phyloP scores from a whole-genome alignment of 2,329 filamentous ascomycete species.

The Fusarium dlaminii region DNA sequence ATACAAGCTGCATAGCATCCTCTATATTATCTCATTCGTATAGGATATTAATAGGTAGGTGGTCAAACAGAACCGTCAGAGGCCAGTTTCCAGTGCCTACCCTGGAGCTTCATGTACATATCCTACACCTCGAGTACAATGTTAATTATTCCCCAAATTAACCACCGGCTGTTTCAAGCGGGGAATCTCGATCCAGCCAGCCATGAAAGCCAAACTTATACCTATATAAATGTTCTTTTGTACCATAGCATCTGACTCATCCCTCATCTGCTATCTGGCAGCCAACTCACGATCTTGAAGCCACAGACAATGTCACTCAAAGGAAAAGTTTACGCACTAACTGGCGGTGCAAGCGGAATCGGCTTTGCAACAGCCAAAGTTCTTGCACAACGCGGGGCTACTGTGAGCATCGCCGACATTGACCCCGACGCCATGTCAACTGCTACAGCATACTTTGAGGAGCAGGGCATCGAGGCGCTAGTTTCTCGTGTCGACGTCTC shows the following conservation, averaged over 20 bases:
- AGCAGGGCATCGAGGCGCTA: constrained; percentile 41
- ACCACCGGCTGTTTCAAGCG: constrained; percentile 7
- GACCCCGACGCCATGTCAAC: constrained; percentile 43
- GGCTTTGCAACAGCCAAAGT: constrained; percentile 53
- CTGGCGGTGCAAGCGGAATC: constrained; percentile 56
- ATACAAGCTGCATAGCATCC: not conserved
- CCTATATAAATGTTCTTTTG: not conserved
- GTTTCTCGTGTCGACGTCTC: constrained; percentile 60
- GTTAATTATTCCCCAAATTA: constrained; percentile 20
- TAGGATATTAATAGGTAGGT: not conserved
- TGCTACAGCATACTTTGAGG: constrained; percentile 45
- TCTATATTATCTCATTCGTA: not conserved
- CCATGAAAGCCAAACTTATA: not conserved
- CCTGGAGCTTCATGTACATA: not conserved
- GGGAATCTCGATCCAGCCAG: constrained; percentile 9
- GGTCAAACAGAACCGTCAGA: not conserved
- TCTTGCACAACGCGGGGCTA: constrained; percentile 49
- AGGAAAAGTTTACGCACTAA: constrained; percentile 53
- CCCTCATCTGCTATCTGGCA: not conserved
- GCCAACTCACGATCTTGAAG: not conserved
- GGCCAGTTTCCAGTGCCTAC: not conserved
- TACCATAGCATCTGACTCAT: not conserved
- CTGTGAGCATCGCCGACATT: constrained; percentile 53
- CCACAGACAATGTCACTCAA: constrained; percentile 42
- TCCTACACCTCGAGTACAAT: not conserved